A percentile compares a stretch with the other conserved stretches of the same genome.
Conservation (phyloP, 169 alveolate genomes). For the Eimeria tenella region DNA sequence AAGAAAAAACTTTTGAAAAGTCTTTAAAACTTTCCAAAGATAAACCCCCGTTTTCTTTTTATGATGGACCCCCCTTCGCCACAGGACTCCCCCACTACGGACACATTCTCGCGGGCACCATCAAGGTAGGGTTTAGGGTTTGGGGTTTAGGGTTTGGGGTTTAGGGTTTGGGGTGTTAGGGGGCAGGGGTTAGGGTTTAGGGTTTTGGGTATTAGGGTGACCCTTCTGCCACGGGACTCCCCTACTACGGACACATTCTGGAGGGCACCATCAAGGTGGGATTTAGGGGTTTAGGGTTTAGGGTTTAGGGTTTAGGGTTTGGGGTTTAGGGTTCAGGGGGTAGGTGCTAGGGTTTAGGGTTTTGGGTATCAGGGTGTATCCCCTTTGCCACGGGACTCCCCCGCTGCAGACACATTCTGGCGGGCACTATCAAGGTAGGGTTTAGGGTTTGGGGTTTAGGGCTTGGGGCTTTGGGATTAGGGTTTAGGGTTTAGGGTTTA, state of each 20-base stretch:
- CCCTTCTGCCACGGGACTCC: constrained; percentile 99
- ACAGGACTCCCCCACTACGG: constrained; percentile 99
- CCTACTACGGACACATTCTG: constrained; percentile 99
- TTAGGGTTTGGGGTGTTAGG: background rate
- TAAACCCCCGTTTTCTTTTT: constrained; percentile 95
- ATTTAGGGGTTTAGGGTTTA: too few relatives aligned
- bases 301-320: too few relatives aligned
- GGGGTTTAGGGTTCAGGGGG: too few relatives aligned
- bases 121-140: constrained; percentile 88
- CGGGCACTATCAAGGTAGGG: too few relatives aligned
- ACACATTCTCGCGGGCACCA: constrained; percentile 99
- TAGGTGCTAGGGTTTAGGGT: too few relatives aligned
- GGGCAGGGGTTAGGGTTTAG: too few relatives aligned
- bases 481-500: too few relatives aligned
- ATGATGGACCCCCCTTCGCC: constrained; percentile 99
- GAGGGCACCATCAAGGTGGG: constrained; percentile 98
- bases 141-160: background rate
- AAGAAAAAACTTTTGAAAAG: constrained; percentile 9
- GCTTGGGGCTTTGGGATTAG: too few relatives aligned
- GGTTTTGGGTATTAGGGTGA: constrained; percentile 97
- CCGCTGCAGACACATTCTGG: too few relatives aligned
- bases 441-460: too few relatives aligned
- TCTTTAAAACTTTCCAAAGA: constrained; percentile 76
- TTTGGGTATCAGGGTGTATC: too few relatives aligned
- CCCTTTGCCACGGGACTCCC: too few relatives aligned